Conservation (phyloP, 106 monocot genomes). For the Dioscorea dumetorum region DNA sequence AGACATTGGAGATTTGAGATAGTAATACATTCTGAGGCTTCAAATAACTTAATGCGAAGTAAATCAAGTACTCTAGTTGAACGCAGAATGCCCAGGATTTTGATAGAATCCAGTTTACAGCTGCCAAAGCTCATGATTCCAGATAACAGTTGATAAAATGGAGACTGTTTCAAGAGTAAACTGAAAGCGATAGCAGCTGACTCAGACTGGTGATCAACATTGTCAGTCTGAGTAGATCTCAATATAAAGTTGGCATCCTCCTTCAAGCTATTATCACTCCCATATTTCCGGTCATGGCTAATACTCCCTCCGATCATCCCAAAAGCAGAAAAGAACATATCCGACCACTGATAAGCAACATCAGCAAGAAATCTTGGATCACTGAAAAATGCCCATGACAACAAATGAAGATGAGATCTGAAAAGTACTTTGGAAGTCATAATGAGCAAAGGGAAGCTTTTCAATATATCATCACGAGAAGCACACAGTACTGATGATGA, state of each 20-base stretch:
- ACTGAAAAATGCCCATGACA: constrained; percentile 47
- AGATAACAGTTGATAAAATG: constrained; percentile 65
- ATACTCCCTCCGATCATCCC: constrained; percentile 17
- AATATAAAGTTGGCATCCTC: not conserved
- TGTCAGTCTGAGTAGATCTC: not conserved
- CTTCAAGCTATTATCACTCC: not conserved
- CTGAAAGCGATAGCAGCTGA: constrained; percentile 40
- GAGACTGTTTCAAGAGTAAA: constrained; percentile 39
- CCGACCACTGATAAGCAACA: constrained; percentile 39
- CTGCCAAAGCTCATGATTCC: constrained; percentile 36
- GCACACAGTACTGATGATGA: constrained; percentile 66
- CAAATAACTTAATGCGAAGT: constrained; percentile 46
- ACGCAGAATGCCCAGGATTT: constrained; percentile 14
- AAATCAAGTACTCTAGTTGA: constrained; percentile 41
- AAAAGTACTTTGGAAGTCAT: constrained; percentile 29
- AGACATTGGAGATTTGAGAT: constrained; percentile 29
- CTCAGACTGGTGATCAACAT: constrained; percentile 21
- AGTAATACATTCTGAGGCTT: constrained; percentile 27
- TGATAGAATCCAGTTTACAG: constrained; percentile 12
- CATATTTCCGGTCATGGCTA: not conserved
- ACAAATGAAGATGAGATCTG: constrained; percentile 31
- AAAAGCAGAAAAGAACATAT: constrained; percentile 44
- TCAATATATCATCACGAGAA: constrained; percentile 44
- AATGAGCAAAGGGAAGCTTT: constrained; percentile 51
- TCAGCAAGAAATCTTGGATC: constrained; percentile 45